Evolutionary conservation across 179 eudicot genomes (phyloP).

Genomic region (Carnegiea gigantea): DNA sequence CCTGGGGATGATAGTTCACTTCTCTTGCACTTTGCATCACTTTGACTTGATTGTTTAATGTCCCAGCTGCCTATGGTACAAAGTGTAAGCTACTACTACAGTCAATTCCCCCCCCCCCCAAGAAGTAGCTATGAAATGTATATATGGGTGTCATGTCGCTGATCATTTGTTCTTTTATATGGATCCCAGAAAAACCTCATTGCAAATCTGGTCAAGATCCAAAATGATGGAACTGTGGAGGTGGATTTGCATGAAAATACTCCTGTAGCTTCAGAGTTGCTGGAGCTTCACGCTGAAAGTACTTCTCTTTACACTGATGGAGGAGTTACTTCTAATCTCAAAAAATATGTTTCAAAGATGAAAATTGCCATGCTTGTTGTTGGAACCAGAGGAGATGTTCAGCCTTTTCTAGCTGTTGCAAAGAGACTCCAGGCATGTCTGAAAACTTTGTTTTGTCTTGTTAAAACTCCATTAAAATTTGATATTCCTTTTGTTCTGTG

Average conservation of each 20-base stretch:
- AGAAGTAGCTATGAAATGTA: background rate
- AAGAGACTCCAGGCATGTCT: conserved; percentile 57
- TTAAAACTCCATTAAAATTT: background rate
- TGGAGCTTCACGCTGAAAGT: conserved; percentile 47
- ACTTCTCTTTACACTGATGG: conserved; percentile 24
- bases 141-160: conserved; percentile 9
- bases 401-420: conserved; percentile 63
- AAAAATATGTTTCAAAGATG: conserved; percentile 46
- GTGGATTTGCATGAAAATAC: conserved; percentile 46
- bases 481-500: background rate
- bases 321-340: conserved; percentile 22
- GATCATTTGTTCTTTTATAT: background rate
- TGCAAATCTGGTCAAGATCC: conserved; percentile 71
- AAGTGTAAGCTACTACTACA: background rate
- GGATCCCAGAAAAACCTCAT: conserved; percentile 65
- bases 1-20: background rate
- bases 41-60: no score
- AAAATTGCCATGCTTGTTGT: conserved; percentile 61
- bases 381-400: conserved; percentile 75
- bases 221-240: conserved; percentile 68
- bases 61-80: background rate
- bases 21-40: no score
- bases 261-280: conserved; percentile 58
- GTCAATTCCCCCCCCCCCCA: background rate
- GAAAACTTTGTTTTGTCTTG: background rate